Evolutionary conservation across 768 basidiomycete species (phyloP).

Genomic region (Tulasnella sp.): DNA sequence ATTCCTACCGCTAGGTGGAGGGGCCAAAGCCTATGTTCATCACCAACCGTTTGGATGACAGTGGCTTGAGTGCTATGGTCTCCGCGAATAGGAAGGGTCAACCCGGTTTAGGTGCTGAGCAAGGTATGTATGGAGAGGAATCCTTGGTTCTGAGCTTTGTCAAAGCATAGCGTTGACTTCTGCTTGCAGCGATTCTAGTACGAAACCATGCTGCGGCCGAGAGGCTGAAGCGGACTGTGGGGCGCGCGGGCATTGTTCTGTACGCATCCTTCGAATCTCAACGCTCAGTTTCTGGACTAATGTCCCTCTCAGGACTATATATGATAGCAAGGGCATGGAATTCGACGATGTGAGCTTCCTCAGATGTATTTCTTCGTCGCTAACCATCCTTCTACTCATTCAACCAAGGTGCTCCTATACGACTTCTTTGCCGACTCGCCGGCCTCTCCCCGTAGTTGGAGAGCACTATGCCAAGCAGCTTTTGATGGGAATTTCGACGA

Average conservation of each 20-base stretch:
- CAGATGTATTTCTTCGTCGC: not conserved
- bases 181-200: conserved; percentile 65
- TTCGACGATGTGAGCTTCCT: conserved; percentile 43
- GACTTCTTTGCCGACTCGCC: conserved; percentile 62
- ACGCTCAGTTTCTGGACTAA: not conserved
- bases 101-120: conserved; percentile 31
- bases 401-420: conserved; percentile 49
- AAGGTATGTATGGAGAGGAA: conserved; percentile 25
- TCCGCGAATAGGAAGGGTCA: not conserved
- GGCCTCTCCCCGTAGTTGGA: conserved; percentile 42
- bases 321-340: conserved; percentile 55
- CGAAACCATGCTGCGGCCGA: conserved; percentile 39
- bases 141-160: conserved; percentile 19
- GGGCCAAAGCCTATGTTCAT: conserved; percentile 9
- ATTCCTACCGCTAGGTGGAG: not conserved
- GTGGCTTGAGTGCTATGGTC: not conserved
- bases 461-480: conserved; percentile 33
- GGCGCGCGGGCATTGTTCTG: conserved; percentile 33
- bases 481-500: not conserved
- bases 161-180: conserved; percentile 51
- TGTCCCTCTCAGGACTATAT: conserved; percentile 30
- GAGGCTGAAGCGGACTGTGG: conserved; percentile 46
- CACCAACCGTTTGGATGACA: not conserved
- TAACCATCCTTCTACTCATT: not conserved
- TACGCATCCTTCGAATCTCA: not conserved